Percentiles rank a stretch among this genome's conserved stretches.
phyloP scores from a whole-genome alignment of 1,284 basidiomycete genomes.

The Ganoderma lingzhi region DNA sequence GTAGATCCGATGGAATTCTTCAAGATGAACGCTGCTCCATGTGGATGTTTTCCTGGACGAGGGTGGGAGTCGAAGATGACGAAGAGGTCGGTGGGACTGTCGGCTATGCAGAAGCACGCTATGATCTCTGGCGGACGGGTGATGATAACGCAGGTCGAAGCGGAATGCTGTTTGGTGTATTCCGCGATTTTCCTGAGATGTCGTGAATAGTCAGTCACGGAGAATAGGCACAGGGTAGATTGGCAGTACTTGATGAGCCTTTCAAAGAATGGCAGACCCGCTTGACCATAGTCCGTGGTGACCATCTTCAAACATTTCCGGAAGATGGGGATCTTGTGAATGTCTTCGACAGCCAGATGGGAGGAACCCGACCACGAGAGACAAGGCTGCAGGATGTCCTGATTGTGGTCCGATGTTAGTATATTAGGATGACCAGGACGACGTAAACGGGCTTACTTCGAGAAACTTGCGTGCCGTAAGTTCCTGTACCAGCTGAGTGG shows the following conservation, averaged over 20 bases:
- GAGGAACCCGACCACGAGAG: constrained; percentile 54
- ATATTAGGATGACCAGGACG: neutral
- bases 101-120: constrained; percentile 58
- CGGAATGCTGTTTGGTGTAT: constrained; percentile 44
- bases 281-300: constrained; percentile 49
- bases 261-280: constrained; percentile 50
- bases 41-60: constrained; percentile 56
- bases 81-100: constrained; percentile 47
- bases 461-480: constrained; percentile 22
- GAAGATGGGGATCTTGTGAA: constrained; percentile 45
- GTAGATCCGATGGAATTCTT: constrained; percentile 50
- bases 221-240: neutral
- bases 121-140: constrained; percentile 77
- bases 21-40: constrained; percentile 65
- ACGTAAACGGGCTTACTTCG: constrained; percentile 15
- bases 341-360: constrained; percentile 66
- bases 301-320: constrained; percentile 47
- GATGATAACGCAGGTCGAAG: constrained; percentile 56
- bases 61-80: constrained; percentile 73
- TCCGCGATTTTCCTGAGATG: constrained; percentile 14
- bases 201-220: no score
- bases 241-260: constrained; percentile 52
- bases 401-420: neutral
- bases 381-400: constrained; percentile 37
- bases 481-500: constrained; percentile 17